Evolutionary conservation across 1,139 yeast genomes (phyloP).

Genomic region (Candida pseudoviswanathii): DNA sequence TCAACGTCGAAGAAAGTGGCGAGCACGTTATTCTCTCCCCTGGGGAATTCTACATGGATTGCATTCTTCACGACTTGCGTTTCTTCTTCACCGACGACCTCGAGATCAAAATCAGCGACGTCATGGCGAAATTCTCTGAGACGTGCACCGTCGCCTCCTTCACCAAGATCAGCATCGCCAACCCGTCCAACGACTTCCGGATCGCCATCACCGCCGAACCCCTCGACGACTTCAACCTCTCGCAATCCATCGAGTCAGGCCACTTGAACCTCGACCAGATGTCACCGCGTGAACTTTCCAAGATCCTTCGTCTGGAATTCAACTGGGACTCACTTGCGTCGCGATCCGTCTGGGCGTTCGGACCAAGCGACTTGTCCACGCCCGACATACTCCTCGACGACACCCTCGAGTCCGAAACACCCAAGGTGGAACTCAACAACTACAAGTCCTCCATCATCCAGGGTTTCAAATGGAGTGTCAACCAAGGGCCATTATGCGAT

Average conservation of each 20-base stretch:
- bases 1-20: constrained; percentile 85
- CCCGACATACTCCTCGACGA: constrained; percentile 73
- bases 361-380: constrained; percentile 57
- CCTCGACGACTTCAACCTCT: constrained; percentile 50
- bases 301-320: constrained; percentile 56
- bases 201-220: constrained; percentile 84
- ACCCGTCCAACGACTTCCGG: constrained; percentile 56
- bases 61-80: constrained; percentile 77
- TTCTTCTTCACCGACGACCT: constrained; percentile 56
- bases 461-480: constrained; percentile 83
- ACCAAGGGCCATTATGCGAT: constrained; percentile 90
- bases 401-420: constrained; percentile 68
- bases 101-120: constrained; percentile 82
- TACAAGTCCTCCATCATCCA: constrained; percentile 59
- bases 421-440: constrained; percentile 49
- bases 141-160: constrained; percentile 70
- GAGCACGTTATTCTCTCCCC: constrained; percentile 80
- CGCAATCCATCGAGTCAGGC: constrained; percentile 60
- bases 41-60: constrained; percentile 89
- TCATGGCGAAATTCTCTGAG: constrained; percentile 79
- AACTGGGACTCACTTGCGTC: constrained; percentile 87
- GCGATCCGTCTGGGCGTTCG: constrained; percentile 80
- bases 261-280: constrained; percentile 41
- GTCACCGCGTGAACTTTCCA: constrained; percentile 45
- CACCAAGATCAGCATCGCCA: constrained; percentile 58